Conservation (phyloP, 2,329 filamentous ascomycete genomes). For the Verticillium nubilum region DNA sequence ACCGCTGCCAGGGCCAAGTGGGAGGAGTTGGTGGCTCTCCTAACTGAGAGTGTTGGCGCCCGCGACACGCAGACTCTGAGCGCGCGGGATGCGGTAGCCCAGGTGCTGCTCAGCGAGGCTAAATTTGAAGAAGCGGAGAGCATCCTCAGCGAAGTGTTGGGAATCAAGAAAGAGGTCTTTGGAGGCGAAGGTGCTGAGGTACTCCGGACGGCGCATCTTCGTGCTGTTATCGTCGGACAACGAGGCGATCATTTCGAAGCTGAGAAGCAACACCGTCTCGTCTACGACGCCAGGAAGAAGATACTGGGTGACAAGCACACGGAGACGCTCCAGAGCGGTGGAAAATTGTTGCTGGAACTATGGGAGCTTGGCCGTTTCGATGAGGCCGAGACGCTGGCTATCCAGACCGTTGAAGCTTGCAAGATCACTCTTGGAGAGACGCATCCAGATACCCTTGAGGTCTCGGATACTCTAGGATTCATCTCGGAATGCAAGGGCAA, state of each 20-base stretch:
- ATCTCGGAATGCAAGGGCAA: not conserved
- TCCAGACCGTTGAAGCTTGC: not conserved
- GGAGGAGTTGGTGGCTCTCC: not conserved
- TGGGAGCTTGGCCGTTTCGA: not conserved
- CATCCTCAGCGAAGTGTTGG: not conserved
- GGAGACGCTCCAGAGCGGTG: not conserved
- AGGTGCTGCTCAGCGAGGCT: not conserved
- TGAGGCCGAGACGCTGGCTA: not conserved
- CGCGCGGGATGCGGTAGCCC: not conserved
- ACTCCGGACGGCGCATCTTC: not conserved
- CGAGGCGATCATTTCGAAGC: not conserved
- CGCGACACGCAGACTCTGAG: not conserved
- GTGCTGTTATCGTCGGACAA: not conserved
- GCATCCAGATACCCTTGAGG: not conserved
- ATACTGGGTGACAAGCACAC: not conserved
- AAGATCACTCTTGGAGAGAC: not conserved
- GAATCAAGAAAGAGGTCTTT: not conserved
- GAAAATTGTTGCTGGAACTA: not conserved
- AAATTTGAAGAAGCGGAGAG: not conserved
- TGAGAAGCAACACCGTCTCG: not conserved
- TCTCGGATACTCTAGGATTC: not conserved
- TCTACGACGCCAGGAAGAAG: not conserved
- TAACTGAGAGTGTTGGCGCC: not conserved
- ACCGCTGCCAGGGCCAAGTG: not conserved
- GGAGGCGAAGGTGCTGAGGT: not conserved